Evolutionary conservation across 768 basidiomycete species (phyloP).

Genomic region (Leccinum incarnatum): DNA sequence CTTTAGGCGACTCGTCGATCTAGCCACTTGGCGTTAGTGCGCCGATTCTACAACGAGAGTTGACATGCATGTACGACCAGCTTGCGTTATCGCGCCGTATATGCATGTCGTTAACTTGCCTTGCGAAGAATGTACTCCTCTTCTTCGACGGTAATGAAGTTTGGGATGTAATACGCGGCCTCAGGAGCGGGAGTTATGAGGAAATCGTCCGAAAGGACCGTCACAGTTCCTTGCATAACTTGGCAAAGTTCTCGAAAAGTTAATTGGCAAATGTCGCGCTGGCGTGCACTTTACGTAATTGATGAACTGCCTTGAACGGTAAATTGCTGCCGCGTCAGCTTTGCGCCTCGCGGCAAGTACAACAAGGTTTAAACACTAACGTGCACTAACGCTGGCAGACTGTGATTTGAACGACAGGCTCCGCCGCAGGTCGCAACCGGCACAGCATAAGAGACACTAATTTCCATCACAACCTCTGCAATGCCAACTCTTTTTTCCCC

Average conservation of each 20-base stretch:
- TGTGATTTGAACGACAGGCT: not conserved
- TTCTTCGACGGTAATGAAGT: slow-evolving; percentile 75
- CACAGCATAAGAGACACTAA: not conserved
- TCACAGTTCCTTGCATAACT: slow-evolving; percentile 12
- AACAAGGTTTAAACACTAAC: slow-evolving; percentile 2
- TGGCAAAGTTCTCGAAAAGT: not conserved
- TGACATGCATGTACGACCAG: not conserved
- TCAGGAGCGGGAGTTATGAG: slow-evolving; percentile 28
- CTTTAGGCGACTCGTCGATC: slow-evolving; percentile 77
- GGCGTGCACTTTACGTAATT: not conserved
- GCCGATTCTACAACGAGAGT: slow-evolving; percentile 3
- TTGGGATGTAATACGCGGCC: slow-evolving; percentile 66
- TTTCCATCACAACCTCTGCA: not conserved
- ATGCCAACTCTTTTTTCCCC: not conserved
- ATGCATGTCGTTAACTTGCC: slow-evolving; percentile 37
- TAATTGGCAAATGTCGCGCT: not conserved
- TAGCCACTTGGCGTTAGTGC: slow-evolving; percentile 32
- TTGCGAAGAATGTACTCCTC: slow-evolving; percentile 77
- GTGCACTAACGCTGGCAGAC: not conserved
- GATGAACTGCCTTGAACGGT: slow-evolving; percentile 4
- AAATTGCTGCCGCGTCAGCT: not conserved
- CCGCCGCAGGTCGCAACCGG: not conserved
- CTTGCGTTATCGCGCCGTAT: not conserved
- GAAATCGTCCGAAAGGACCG: slow-evolving; percentile 6
- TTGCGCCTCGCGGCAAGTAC: not conserved